These are phyloP conservation scores for Udeniomyces megalosporus DNA, from an alignment of 768 basidiomycete species.

Conservation along the genomic window DNA sequence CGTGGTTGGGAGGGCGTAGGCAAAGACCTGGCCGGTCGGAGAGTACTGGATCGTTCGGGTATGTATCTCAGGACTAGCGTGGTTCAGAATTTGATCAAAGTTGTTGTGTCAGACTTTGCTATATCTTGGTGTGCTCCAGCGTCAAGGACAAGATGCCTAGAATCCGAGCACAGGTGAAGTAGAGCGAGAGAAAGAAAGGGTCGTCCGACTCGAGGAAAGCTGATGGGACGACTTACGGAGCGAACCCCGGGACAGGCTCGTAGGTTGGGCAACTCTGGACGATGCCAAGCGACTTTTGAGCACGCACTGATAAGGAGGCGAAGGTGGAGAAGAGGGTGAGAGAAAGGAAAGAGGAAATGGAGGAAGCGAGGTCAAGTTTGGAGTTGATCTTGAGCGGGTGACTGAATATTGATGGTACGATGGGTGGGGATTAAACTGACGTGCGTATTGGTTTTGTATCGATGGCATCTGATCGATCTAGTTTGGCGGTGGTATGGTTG, in stretches of 20 bases:
- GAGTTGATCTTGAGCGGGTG: not conserved
- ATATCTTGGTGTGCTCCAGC: too few species aligned
- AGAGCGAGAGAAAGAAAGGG: not conserved
- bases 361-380: not conserved
- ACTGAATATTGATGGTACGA: not conserved
- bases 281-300: conserved; percentile 83
- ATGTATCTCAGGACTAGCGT: conserved; percentile 11
- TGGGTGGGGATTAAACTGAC: not conserved
- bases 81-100: not conserved
- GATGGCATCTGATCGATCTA: not conserved
- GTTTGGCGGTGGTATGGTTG: not conserved
- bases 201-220: not conserved
- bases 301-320: conserved; percentile 46
- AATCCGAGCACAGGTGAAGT: too few species aligned
- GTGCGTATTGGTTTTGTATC: conserved; percentile 5
- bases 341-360: not conserved
- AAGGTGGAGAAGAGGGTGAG: not conserved
- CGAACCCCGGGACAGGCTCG: conserved; percentile 42
- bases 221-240: conserved; percentile 23
- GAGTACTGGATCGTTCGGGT: conserved; percentile 17
- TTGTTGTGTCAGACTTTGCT: too few species aligned
- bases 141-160: too few species aligned
- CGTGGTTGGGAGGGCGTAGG: conserved; percentile 18
- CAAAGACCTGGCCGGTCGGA: conserved; percentile 21
- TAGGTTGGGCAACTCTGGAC: conserved; percentile 70